These are phyloP conservation scores for Lasiosphaeris hirsuta DNA, from an alignment of 495 filamentous ascomycete species.

Conservation along the genomic window DNA sequence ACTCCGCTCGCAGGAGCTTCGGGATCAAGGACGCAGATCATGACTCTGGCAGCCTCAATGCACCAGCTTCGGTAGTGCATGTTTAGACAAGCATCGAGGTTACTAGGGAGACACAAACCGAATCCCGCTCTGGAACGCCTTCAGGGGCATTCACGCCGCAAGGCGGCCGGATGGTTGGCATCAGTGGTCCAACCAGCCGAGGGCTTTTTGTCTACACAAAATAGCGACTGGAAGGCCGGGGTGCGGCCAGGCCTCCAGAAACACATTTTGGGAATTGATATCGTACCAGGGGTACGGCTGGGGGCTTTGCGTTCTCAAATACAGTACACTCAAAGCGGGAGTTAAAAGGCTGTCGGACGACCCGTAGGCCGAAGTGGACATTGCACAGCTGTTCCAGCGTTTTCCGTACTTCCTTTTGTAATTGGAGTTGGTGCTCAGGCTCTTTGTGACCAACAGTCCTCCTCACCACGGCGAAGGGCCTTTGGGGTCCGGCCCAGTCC, in stretches of 20 bases:
- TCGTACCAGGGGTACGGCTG: no score
- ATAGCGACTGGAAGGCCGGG: background rate
- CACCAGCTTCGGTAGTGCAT: background rate
- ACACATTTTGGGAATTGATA: no score
- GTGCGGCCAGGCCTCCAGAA: no score
- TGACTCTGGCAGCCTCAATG: background rate
- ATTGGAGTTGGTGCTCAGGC: no score
- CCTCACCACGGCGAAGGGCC: no score
- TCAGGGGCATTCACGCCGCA: background rate
- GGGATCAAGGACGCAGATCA: background rate
- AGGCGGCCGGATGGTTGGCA: constrained; percentile 5
- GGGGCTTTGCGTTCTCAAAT: background rate
- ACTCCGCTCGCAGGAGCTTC: no score
- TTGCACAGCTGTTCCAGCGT: no score
- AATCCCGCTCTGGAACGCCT: background rate
- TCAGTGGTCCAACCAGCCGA: constrained; percentile 12
- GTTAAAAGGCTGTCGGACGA: background rate
- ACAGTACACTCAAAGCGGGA: background rate
- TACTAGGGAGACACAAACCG: constrained; percentile 5
- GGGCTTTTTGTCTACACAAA: background rate
- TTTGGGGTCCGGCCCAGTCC: background rate
- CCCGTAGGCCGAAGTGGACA: no score
- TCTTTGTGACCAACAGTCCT: no score
- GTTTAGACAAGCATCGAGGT: constrained; percentile 19
- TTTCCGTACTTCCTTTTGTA: no score